Evolutionary conservation across 257 asterid species (phyloP), one percentile per base, ranked within the genome.

Genomic region (Nemophila menziesii): DNA sequence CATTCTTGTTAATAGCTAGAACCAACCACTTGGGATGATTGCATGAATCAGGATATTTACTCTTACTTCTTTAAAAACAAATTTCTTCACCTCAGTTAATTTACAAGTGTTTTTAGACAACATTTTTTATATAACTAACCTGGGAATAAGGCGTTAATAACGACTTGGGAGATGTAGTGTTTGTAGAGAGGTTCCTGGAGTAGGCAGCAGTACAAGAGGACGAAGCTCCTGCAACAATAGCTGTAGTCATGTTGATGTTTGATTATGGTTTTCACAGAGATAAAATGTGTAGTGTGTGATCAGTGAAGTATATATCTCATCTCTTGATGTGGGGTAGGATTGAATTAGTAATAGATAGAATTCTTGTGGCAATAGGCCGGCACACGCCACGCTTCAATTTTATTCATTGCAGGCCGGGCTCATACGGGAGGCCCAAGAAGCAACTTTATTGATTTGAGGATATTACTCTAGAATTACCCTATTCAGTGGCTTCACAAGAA

Each of bases 201-300:
- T 72, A 72, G 5, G 86, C 62, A 52, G 73, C 63, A n/a, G 86
- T 49, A 48, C 74, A 73, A 43, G 82, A 67, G 39, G 94, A 61
- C 34, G 86, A 58, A 34, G 79, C 67, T 46, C 70, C 82, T 42
- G 87, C 83, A 62, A 82, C 84, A 40, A 73, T 66, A 16, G 77
- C 61, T 19, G 84, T 61, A 56, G 82, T 49, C 79, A 69, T 67
- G 20, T 43, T 17, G 19, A 38, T 41, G 18, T 3, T 36, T 37
- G 42, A 37, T 17, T n/a, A n/a, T n/a, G n/a, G n/a, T n/a, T n/a
- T 40, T 26, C 33, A 15, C 40, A 3, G 33, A 24, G 41, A 42
- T 39, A n/a, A 57, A 4, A 26, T 5, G 40, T 13, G 19, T 17
- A 16, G 57, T 33, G 36, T 29, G 36, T 29, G 9, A 7, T 3